Conservation (phyloP, 768 basidiomycete genomes). For the Amanita muscaria region DNA sequence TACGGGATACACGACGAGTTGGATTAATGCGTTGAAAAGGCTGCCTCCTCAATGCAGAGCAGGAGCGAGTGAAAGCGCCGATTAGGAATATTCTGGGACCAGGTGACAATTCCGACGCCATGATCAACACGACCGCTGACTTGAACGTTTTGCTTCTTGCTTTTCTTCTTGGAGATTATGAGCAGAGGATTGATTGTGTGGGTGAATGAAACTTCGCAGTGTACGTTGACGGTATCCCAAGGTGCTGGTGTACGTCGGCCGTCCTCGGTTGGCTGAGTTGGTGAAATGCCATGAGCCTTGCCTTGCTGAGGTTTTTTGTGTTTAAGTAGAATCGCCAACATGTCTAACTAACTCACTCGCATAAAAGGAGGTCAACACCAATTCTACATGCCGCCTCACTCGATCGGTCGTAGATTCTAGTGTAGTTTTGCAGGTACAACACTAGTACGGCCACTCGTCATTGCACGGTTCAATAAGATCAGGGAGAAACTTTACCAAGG, state of each 20-base stretch:
- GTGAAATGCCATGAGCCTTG: no score
- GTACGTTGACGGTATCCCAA: conserved; percentile 14
- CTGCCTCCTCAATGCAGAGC: conserved; percentile 10
- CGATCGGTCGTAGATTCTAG: conserved; percentile 11
- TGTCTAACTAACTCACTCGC: conserved; percentile 9
- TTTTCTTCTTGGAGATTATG: no score
- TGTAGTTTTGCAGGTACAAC: conserved; percentile 8
- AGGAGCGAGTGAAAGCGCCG: conserved; percentile 13
- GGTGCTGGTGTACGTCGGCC: conserved; percentile 7
- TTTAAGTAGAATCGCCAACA: conserved; percentile 4
- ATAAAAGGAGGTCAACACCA: conserved; percentile 11
- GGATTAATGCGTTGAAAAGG: conserved; percentile 9
- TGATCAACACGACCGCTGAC: conserved; percentile 1
- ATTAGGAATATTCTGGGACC: background rate
- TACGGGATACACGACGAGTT: conserved; percentile 13
- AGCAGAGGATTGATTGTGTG: conserved; percentile 9
- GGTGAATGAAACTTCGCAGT: conserved; percentile 13
- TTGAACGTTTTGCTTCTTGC: background rate
- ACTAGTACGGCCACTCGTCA: conserved; percentile 3
- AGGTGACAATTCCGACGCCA: background rate
- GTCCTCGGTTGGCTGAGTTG: background rate
- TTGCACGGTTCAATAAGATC: background rate
- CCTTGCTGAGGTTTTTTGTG: background rate
- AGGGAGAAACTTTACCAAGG: conserved; percentile 4
- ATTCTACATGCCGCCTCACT: conserved; percentile 10